Percentiles rank a stretch among this genome's conserved stretches.
Evolutionary conservation across 2,329 filamentous ascomycete genomes (phyloP).

Genomic region (Aspergillus texensis): DNA sequence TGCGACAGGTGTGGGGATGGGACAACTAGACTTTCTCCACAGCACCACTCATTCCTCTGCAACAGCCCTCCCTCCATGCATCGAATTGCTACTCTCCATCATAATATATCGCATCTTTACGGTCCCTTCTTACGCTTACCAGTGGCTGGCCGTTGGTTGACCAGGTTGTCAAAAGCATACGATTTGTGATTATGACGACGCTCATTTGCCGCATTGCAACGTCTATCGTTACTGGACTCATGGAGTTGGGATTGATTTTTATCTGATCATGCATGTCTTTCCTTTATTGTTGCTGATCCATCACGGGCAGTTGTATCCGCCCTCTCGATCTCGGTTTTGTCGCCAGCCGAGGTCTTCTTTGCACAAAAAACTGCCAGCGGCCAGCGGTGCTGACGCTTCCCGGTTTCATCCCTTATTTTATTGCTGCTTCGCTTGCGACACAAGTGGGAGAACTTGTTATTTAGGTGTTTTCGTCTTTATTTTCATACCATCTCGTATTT

Average conservation of each 20-base stretch:
- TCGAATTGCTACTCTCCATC: conserved; percentile 8
- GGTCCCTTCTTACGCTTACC: conserved; percentile 28
- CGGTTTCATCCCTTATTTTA: conserved; percentile 9
- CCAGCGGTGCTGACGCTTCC: conserved; percentile 22
- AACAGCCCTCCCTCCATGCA: conserved; percentile 8
- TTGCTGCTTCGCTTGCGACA: conserved; percentile 6
- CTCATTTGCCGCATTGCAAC: conserved; percentile 25
- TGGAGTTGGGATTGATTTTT: conserved; percentile 25
- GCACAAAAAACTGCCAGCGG: conserved; percentile 8
- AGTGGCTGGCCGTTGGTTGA: conserved; percentile 32
- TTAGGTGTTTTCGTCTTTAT: neutral
- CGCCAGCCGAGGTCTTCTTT: neutral
- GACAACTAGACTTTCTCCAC: conserved; percentile 57
- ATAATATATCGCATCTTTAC: conserved; percentile 27
- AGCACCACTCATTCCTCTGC: conserved; percentile 10
- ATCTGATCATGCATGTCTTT: conserved; percentile 23
- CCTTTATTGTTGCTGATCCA: conserved; percentile 14
- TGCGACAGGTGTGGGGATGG: conserved; percentile 97
- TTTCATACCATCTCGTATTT: conserved; percentile 4
- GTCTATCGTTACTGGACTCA: conserved; percentile 24
- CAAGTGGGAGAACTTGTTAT: neutral
- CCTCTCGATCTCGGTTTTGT: conserved; percentile 18
- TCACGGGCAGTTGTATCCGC: conserved; percentile 15
- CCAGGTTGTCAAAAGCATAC: conserved; percentile 32
- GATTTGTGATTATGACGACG: conserved; percentile 29